A percentile compares a stretch with the other conserved stretches of the same genome.
These are phyloP conservation scores for Puccinia triticina DNA, from an alignment of 1,284 basidiomycete species.

Conservation along the genomic window DNA sequence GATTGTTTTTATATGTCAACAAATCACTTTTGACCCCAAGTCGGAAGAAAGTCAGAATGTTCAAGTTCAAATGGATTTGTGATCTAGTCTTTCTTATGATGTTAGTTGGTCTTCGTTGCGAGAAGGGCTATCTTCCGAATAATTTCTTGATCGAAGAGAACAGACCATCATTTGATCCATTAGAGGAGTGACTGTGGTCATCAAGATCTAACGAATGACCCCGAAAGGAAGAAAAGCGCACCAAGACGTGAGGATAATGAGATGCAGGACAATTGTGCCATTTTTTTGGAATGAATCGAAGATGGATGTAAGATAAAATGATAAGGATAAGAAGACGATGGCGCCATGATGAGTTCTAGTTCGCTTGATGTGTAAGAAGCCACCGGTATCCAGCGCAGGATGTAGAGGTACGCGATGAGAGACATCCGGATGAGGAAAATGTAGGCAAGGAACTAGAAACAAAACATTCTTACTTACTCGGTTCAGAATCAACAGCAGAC, in stretches of 20 bases:
- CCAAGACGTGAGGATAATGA: slow-evolving; percentile 9
- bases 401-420: neutral
- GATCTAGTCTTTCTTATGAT: neutral
- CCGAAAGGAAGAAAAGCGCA: slow-evolving; percentile 13
- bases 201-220: slow-evolving; percentile 18
- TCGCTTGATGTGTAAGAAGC: neutral
- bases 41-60: neutral
- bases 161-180: slow-evolving; percentile 20
- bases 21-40: neutral
- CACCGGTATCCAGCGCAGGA: neutral
- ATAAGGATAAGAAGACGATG: neutral
- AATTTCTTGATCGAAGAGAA: slow-evolving; percentile 34
- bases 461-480: slow-evolving; percentile 12
- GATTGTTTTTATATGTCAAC: neutral
- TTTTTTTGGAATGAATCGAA: neutral
- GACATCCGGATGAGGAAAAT: neutral
- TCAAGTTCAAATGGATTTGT: neutral
- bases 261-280: neutral
- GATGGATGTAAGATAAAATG: neutral
- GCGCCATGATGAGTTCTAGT: neutral
- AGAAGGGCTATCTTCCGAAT: slow-evolving; percentile 25
- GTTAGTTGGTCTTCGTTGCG: neutral
- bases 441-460: neutral
- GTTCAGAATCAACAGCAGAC: slow-evolving; percentile 8
- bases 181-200: slow-evolving; percentile 22